These are phyloP conservation scores for Colletotrichum falcatum DNA, from an alignment of 2,329 filamentous ascomycete species.

Conservation along the genomic window DNA sequence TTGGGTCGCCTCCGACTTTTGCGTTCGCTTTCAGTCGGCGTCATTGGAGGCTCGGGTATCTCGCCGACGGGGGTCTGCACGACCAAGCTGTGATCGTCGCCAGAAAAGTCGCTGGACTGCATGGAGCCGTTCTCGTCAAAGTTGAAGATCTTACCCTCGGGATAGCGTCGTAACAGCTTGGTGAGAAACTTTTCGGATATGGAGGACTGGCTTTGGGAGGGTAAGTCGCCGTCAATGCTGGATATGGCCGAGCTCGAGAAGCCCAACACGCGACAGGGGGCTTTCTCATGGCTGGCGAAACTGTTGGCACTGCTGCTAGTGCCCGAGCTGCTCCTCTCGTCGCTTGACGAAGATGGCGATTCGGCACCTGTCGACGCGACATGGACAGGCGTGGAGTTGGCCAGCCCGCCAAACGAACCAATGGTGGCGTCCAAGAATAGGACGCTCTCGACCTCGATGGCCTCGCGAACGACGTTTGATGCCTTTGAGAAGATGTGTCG, in stretches of 20 bases:
- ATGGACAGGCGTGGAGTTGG: slow-evolving; percentile 34
- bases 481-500: slow-evolving; percentile 56
- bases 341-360: slow-evolving; percentile 41
- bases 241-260: slow-evolving; percentile 52
- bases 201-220: slow-evolving; percentile 36
- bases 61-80: background rate
- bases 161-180: slow-evolving; percentile 57
- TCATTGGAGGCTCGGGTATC: background rate
- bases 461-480: slow-evolving; percentile 56
- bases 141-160: slow-evolving; percentile 59
- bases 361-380: slow-evolving; percentile 6
- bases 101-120: slow-evolving; percentile 48
- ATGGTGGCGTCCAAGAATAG: slow-evolving; percentile 43
- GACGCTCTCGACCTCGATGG: slow-evolving; percentile 49
- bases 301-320: background rate
- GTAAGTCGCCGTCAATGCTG: slow-evolving; percentile 48
- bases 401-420: slow-evolving; percentile 45
- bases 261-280: slow-evolving; percentile 51
- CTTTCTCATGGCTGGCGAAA: background rate
- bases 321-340: slow-evolving; percentile 37
- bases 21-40: background rate
- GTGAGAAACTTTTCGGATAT: slow-evolving; percentile 55
- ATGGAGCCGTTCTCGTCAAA: slow-evolving; percentile 55
- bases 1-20: background rate
- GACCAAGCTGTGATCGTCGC: slow-evolving; percentile 35